Percentiles rank a stretch among this genome's conserved stretches.
These are phyloP conservation scores for Brasenia schreberi DNA, from an alignment of 164 flowering plant species.

Conservation along the genomic window DNA sequence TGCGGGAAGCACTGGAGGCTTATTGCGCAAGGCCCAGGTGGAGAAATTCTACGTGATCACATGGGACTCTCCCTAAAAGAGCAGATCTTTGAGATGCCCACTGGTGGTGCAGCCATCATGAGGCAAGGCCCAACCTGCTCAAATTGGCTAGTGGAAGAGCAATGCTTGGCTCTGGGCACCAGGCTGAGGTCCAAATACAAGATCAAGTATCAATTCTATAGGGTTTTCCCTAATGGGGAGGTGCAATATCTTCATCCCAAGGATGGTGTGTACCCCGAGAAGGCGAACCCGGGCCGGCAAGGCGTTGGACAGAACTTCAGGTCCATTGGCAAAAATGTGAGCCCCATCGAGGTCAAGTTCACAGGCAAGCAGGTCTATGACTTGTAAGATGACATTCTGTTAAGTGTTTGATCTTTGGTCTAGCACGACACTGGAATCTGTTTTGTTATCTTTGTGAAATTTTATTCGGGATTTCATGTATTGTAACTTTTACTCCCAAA, in stretches of 20 bases:
- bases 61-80: conserved; percentile 89
- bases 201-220: conserved; percentile 93
- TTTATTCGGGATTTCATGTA: no score
- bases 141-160: conserved; percentile 90
- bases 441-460: no score
- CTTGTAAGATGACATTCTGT: conserved; percentile 18
- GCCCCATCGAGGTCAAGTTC: conserved; percentile 89
- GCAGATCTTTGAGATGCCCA: conserved; percentile 87
- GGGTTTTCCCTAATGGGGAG: conserved; percentile 97
- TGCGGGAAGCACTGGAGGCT: conserved; percentile 85
- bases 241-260: conserved; percentile 96
- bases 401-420: not conserved
- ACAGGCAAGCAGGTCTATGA: conserved; percentile 87
- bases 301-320: conserved; percentile 79
- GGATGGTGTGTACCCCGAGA: conserved; percentile 99
- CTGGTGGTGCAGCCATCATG: conserved; percentile 93
- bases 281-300: conserved; percentile 85
- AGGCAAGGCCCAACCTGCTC: conserved; percentile 79
- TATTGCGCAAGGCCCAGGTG: conserved; percentile 72
- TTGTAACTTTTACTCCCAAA: no score
- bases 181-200: conserved; percentile 94
- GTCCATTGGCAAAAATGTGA: conserved; percentile 85
- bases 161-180: conserved; percentile 93
- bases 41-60: conserved; percentile 88
- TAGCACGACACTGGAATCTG: no score